A percentile compares a stretch with the other conserved stretches of the same genome.
Conservation (phyloP, 768 basidiomycete species). For the Crassisporium funariophilum region DNA sequence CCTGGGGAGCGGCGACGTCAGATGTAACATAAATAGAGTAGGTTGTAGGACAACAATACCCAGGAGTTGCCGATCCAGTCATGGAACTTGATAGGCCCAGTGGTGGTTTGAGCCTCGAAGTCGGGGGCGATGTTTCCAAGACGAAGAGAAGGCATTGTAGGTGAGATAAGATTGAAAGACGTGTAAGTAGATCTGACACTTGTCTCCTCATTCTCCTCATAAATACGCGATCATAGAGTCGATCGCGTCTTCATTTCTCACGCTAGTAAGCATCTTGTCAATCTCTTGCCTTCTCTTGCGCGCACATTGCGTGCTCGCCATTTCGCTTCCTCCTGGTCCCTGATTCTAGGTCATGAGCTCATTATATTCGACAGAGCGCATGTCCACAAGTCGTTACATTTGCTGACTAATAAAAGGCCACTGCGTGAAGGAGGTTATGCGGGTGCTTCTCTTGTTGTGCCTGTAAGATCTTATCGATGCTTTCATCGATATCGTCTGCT, state of each 20-base stretch:
- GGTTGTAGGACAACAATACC: constrained; percentile 47
- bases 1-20: constrained; percentile 42
- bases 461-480: constrained; percentile 85
- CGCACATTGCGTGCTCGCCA: constrained; percentile 43
- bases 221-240: constrained; percentile 23
- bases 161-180: constrained; percentile 8
- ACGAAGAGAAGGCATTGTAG: constrained; percentile 57
- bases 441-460: constrained; percentile 88
- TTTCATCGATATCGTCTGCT: constrained; percentile 85
- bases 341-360: too few relatives aligned
- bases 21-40: constrained; percentile 1
- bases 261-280: too few relatives aligned
- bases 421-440: constrained; percentile 87
- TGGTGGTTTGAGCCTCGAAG: constrained; percentile 88
- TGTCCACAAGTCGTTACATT: too few relatives aligned
- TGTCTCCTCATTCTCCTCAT: constrained; percentile 6
- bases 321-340: too few relatives aligned
- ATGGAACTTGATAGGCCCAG: constrained; percentile 88
- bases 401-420: constrained; percentile 90
- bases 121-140: constrained; percentile 90
- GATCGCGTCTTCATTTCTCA: constrained; percentile 69
- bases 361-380: too few relatives aligned
- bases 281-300: constrained; percentile 35
- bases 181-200: constrained; percentile 7
- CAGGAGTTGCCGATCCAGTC: constrained; percentile 89